A percentile compares a stretch with the other conserved stretches of the same genome.
These are phyloP conservation scores for Papiliotrema laurentii DNA, from an alignment of 1,284 basidiomycete genomes.

Conservation along the genomic window DNA sequence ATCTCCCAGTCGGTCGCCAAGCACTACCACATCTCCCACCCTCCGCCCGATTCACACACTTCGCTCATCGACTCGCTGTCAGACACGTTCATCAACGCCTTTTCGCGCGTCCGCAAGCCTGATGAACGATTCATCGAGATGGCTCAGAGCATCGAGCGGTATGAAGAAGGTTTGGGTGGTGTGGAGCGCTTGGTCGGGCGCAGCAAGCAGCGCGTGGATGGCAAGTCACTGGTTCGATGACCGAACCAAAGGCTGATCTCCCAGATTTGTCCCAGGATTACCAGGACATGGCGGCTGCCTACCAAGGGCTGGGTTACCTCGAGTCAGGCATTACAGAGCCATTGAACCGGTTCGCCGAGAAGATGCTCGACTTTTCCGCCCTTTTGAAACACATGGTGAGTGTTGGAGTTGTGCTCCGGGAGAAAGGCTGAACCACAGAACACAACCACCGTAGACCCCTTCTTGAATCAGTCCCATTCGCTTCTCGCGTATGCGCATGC, in stretches of 20 bases:
- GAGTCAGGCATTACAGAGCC: conserved; percentile 98
- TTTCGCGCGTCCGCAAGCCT: conserved; percentile 90
- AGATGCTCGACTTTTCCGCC: conserved; percentile 85
- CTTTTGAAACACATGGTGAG: conserved; percentile 73
- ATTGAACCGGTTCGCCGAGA: conserved; percentile 91
- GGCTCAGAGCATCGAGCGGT: conserved; percentile 85
- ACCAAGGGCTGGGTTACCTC: conserved; percentile 93
- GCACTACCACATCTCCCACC: conserved; percentile 87
- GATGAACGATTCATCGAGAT: conserved; percentile 92
- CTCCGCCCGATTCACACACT: conserved; percentile 71
- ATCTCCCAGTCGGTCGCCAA: conserved; percentile 75
- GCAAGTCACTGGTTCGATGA: conserved; percentile 57
- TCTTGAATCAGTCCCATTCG: conserved; percentile 83
- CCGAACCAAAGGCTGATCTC: not conserved
- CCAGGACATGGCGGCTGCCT: conserved; percentile 89
- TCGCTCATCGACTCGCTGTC: conserved; percentile 91
- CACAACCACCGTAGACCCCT: conserved; percentile 77
- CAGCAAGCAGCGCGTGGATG: conserved; percentile 70
- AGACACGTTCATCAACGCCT: conserved; percentile 86
- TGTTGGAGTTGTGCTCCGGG: conserved; percentile 7
- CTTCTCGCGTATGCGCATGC: conserved; percentile 82
- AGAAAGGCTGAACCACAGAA: conserved; percentile 54
- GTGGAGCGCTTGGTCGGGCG: conserved; percentile 77
- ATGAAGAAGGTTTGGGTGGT: conserved; percentile 79
- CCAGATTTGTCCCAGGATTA: conserved; percentile 94